These are phyloP conservation scores for Saraca asoca DNA, from an alignment of 331 rosid genomes.

Conservation along the genomic window DNA sequence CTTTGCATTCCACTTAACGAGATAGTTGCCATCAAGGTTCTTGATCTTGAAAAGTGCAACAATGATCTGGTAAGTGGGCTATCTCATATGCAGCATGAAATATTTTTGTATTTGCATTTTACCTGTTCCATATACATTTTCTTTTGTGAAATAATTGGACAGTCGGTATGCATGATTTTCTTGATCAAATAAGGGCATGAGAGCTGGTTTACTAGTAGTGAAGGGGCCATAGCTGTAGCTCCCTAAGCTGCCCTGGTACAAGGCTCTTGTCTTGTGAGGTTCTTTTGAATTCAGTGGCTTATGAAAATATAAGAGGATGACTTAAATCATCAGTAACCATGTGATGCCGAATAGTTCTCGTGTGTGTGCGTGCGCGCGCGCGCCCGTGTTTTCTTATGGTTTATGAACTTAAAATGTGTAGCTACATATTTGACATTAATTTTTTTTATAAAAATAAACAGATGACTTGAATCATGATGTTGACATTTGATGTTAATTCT, in stretches of 20 bases:
- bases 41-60: slow-evolving; percentile 92
- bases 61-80: slow-evolving; percentile 76
- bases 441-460: slow-evolving; percentile 10
- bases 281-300: slow-evolving; percentile 28
- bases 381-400: background rate
- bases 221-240: slow-evolving; percentile 4
- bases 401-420: slow-evolving; percentile 14
- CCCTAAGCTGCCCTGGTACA: slow-evolving; percentile 17
- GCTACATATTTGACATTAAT: slow-evolving; percentile 27
- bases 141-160: too few species aligned
- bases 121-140: too few species aligned
- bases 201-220: too few species aligned
- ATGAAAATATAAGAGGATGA: slow-evolving; percentile 15
- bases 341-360: background rate
- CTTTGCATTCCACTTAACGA: slow-evolving; percentile 86
- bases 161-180: too few species aligned
- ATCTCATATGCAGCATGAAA: background rate
- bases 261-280: background rate
- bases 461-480: slow-evolving; percentile 4
- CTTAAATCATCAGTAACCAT: background rate
- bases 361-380: too few species aligned
- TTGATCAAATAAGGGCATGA: too few species aligned
- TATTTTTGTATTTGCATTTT: too few species aligned
- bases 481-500: background rate
- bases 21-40: slow-evolving; percentile 95